Conservation (phyloP, 495 filamentous ascomycete species). For the Glarea lozoyensis region DNA sequence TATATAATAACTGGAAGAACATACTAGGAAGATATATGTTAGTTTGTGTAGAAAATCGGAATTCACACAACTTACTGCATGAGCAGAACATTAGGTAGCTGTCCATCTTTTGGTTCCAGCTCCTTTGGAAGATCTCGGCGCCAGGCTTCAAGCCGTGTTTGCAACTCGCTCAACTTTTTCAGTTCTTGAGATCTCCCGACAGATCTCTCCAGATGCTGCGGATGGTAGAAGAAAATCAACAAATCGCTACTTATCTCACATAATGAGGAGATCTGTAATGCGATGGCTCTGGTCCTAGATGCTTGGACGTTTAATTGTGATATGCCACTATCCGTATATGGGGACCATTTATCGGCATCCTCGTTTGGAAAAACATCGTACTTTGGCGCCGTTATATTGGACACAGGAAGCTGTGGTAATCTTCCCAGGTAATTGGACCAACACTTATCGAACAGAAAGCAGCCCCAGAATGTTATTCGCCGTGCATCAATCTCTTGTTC, state of each 20-base stretch:
- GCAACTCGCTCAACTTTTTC: slow-evolving; percentile 87
- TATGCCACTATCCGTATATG: slow-evolving; percentile 79
- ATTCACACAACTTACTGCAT: slow-evolving; percentile 86
- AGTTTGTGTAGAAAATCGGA: neutral
- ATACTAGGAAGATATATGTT: slow-evolving; percentile 47
- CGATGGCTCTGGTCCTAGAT: slow-evolving; percentile 72
- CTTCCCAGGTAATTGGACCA: slow-evolving; percentile 98
- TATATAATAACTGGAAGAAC: slow-evolving; percentile 94
- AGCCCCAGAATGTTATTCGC: slow-evolving; percentile 96
- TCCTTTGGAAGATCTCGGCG: slow-evolving; percentile 77
- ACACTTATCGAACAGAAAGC: slow-evolving; percentile 95
- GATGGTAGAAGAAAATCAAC: slow-evolving; percentile 85
- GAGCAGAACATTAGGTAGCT: slow-evolving; percentile 77
- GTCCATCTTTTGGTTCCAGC: slow-evolving; percentile 81
- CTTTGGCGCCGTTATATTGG: slow-evolving; percentile 74
- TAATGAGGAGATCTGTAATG: slow-evolving; percentile 70
- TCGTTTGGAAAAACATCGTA: slow-evolving; percentile 87
- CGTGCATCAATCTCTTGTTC: slow-evolving; percentile 85
- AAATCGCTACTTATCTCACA: slow-evolving; percentile 93
- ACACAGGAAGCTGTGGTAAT: slow-evolving; percentile 73
- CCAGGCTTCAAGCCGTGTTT: slow-evolving; percentile 87
- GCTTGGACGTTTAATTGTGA: slow-evolving; percentile 63
- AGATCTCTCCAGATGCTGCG: slow-evolving; percentile 49
- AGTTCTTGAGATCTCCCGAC: slow-evolving; percentile 60
- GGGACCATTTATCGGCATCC: slow-evolving; percentile 77